These are phyloP conservation scores for Lasiodiplodia sp. DNA, from an alignment of 2,329 filamentous ascomycete genomes.

Conservation along the genomic window DNA sequence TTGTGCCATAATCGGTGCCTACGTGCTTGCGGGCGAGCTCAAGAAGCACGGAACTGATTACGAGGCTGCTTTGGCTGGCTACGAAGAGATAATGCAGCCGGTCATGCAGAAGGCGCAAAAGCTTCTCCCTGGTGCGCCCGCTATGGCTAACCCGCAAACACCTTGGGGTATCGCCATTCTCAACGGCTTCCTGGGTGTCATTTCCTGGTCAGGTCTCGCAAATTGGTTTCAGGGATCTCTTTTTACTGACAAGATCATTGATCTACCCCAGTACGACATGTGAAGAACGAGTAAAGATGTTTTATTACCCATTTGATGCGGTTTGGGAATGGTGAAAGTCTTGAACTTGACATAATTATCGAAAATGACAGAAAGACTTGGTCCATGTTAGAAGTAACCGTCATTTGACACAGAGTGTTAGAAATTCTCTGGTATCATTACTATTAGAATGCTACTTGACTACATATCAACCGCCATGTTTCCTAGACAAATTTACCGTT, in stretches of 20 bases:
- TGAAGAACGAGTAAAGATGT: not conserved
- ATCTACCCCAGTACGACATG: conserved; percentile 11
- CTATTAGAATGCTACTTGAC: not conserved
- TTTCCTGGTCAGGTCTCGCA: conserved; percentile 3
- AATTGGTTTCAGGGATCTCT: conserved; percentile 3
- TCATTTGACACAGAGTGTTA: not conserved
- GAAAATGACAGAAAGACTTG: too few relatives aligned
- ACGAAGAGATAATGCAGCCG: conserved; percentile 35
- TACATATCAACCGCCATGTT: not conserved
- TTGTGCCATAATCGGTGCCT: conserved; percentile 48
- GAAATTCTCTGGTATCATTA: not conserved
- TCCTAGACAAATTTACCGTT: not conserved
- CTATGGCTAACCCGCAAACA: conserved; percentile 39
- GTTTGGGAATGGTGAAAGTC: not conserved
- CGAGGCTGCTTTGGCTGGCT: conserved; percentile 36
- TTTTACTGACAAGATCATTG: not conserved
- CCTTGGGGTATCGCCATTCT: conserved; percentile 37
- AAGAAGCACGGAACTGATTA: conserved; percentile 34
- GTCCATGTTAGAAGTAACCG: not conserved
- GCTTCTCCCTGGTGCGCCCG: conserved; percentile 38
- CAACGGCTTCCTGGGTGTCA: conserved; percentile 33
- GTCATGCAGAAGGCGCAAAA: conserved; percentile 39
- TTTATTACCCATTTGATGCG: not conserved
- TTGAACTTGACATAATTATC: not conserved
- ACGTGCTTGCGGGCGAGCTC: conserved; percentile 49